A percentile compares a stretch with the other conserved stretches of the same genome.
Conservation (phyloP, 2,329 filamentous ascomycete species). For the Chaetomiaceae sp. region DNA sequence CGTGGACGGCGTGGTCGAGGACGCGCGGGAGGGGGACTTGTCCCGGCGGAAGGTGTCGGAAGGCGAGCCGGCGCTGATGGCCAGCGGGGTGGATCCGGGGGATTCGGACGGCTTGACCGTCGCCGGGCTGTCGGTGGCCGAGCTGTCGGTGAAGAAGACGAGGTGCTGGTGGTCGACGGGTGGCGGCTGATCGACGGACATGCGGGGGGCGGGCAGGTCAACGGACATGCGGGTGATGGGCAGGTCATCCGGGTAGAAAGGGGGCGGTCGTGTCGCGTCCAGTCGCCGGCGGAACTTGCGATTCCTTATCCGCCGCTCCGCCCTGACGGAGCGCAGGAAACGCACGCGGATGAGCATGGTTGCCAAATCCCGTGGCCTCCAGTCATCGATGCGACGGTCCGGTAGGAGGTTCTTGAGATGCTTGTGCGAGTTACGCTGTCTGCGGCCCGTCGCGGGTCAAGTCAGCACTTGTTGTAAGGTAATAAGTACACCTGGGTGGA, state of each 20-base stretch:
- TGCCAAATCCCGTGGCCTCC: conserved; percentile 22
- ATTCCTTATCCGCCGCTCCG: conserved; percentile 22
- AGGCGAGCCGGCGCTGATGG: conserved; percentile 12
- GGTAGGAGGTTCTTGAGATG: conserved; percentile 24
- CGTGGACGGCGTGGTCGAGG: conserved; percentile 18
- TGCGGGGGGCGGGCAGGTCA: conserved; percentile 7
- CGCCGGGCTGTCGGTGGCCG: conserved; percentile 9
- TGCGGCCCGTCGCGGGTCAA: conserved; percentile 8
- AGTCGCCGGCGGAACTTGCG: conserved; percentile 13
- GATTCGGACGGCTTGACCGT: conserved; percentile 18
- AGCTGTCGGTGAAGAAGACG: conserved; percentile 7
- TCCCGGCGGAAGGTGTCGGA: conserved; percentile 16
- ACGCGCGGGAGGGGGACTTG: conserved; percentile 21
- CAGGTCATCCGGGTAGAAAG: background rate
- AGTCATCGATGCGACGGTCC: conserved; percentile 25
- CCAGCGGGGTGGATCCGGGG: conserved; percentile 18
- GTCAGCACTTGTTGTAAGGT: conserved; percentile 6
- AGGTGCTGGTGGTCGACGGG: too few species aligned
- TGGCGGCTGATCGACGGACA: background rate
- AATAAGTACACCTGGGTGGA: background rate
- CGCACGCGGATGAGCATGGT: conserved; percentile 24
- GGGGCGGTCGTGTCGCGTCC: conserved; percentile 9
- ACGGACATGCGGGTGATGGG: conserved; percentile 5
- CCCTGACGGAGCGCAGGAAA: conserved; percentile 22
- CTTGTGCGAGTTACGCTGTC: conserved; percentile 26